Evolutionary conservation across 2,329 filamentous ascomycete genomes (phyloP), one percentile per base, ranked within the genome.

Genomic region (Fusarium sp.): DNA sequence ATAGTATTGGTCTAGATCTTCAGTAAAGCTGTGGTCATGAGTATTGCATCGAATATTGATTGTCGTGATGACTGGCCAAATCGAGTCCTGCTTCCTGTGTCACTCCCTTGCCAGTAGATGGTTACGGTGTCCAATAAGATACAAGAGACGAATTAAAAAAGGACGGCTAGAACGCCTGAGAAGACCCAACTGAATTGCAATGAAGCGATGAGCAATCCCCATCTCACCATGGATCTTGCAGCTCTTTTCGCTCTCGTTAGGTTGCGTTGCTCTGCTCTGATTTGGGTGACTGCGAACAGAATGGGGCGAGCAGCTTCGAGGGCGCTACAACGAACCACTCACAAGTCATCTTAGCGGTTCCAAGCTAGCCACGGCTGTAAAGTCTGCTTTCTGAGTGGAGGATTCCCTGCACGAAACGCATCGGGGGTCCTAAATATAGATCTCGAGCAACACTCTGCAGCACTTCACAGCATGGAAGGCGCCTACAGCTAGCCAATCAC

Each of bases 371-470:
- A 66, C 43, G 55, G 58, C 71, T 50, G 59, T 69, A 40, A 51
- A 59, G 40, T 45, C 59, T 71, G 61, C 57, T 59, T 52, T 51
- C 58, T 75, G 66, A 75, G 57, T 75, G 70, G 72, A 73, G 32
- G 70, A 66, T 18, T 53, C 60, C 54, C 59, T 62, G 71, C 68
- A 68, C 75, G 74, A 77, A 77, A 77, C 75, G 70, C 59, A 56
- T 67, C 64, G 59, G 60, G 71, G 65, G 67, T 67, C 62, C 78
- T 80, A 80, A 79, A 78, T 78, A 78, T 80, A 80, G 78, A 72
- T 50, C 59, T 68, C 29, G 44, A 53, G 64, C 62, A 61, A 42
- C 47, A 51, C 67, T 71, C 67, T 67, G 71, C 72, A 73, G 70
- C 70, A 72, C 69, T 44, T 43, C 30, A 60, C 38, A 66, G 42